A percentile compares a stretch with the other conserved stretches of the same genome.
phyloP scores from a whole-genome alignment of 768 basidiomycete genomes.

The Lactifluus echinatus region DNA sequence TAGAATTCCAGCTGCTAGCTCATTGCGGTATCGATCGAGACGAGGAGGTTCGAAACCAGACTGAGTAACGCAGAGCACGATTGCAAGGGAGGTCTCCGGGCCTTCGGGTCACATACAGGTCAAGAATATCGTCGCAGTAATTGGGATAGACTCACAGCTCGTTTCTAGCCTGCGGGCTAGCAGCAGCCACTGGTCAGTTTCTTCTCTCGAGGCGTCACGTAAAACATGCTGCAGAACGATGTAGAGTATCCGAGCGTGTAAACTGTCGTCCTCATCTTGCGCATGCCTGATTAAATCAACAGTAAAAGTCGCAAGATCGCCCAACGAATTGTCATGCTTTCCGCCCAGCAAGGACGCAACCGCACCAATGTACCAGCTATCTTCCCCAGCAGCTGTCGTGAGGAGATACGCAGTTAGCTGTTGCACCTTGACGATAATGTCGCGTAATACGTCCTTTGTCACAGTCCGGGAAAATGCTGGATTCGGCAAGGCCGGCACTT shows the following conservation, averaged over 20 bases:
- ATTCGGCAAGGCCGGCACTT: slow-evolving; percentile 41
- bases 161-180: slow-evolving; percentile 59
- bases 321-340: slow-evolving; percentile 19
- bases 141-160: slow-evolving; percentile 37
- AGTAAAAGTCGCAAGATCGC: slow-evolving; percentile 28
- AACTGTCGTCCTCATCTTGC: slow-evolving; percentile 35
- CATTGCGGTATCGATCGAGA: slow-evolving; percentile 79
- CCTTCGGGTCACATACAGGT: slow-evolving; percentile 35
- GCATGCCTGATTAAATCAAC: slow-evolving; percentile 28
- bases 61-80: slow-evolving; percentile 52
- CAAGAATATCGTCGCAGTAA: neutral
- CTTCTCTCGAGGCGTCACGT: slow-evolving; percentile 47
- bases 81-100: slow-evolving; percentile 57
- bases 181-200: slow-evolving; percentile 71
- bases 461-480: slow-evolving; percentile 39
- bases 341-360: slow-evolving; percentile 30
- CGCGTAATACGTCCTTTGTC: slow-evolving; percentile 29
- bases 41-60: slow-evolving; percentile 60
- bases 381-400: slow-evolving; percentile 34
- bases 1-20: slow-evolving; percentile 73
- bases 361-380: slow-evolving; percentile 42
- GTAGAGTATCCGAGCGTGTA: slow-evolving; percentile 53
- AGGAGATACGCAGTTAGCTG: slow-evolving; percentile 59
- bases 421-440: slow-evolving; percentile 39
- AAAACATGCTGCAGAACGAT: slow-evolving; percentile 52